These are phyloP conservation scores for Endothia cerciana DNA, from an alignment of 2,329 filamentous ascomycete species.

Conservation along the genomic window DNA sequence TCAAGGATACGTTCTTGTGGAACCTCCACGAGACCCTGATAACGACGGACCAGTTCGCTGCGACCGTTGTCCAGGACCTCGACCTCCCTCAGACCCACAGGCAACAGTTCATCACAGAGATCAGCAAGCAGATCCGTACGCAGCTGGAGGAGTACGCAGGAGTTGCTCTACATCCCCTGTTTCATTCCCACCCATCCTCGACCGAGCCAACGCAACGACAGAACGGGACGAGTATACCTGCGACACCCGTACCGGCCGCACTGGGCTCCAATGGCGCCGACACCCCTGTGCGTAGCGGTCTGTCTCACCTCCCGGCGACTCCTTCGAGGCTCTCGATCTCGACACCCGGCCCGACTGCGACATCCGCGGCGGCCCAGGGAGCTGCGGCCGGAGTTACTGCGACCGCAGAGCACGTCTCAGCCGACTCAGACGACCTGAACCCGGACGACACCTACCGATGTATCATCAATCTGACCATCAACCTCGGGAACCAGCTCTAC, in stretches of 20 bases:
- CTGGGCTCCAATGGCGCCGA: constrained; percentile 52
- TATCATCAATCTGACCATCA: constrained; percentile 88
- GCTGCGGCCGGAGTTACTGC: constrained; percentile 62
- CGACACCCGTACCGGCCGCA: constrained; percentile 34
- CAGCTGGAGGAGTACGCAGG: constrained; percentile 96
- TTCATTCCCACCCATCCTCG: constrained; percentile 62
- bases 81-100: constrained; percentile 74
- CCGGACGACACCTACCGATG: constrained; percentile 95
- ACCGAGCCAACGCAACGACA: constrained; percentile 19
- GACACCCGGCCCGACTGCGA: constrained; percentile 21
- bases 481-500: constrained; percentile 87
- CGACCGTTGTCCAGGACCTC: constrained; percentile 85
- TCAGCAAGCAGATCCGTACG: constrained; percentile 91
- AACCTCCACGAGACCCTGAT: constrained; percentile 93
- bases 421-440: constrained; percentile 76
- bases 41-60: constrained; percentile 95
- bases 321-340: constrained; percentile 31
- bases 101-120: constrained; percentile 70
- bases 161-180: constrained; percentile 89
- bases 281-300: constrained; percentile 60
- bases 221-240: constrained; percentile 25
- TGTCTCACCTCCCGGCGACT: constrained; percentile 52
- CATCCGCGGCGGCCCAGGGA: constrained; percentile 11
- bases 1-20: constrained; percentile 97
- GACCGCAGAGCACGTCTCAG: constrained; percentile 65